These are phyloP conservation scores for Stylosanthes scabra DNA, from an alignment of 331 rosid genomes.

Conservation along the genomic window DNA sequence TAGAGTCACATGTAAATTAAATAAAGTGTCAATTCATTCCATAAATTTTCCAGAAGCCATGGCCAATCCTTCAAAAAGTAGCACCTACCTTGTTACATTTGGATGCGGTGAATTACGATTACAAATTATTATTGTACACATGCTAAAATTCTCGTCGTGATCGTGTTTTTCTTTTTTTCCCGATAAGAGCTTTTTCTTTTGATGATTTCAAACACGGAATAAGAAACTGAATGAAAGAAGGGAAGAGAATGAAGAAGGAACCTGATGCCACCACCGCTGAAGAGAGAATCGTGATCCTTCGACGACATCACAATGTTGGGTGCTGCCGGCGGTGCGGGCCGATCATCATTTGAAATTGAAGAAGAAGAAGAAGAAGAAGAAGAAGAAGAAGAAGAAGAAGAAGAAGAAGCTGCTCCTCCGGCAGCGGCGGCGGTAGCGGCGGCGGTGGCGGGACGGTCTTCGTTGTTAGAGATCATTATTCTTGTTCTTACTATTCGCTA, in stretches of 20 bases:
- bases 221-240: neutral
- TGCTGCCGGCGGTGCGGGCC: constrained; percentile 35
- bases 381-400: no score
- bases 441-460: constrained; percentile 9
- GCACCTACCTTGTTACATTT: neutral
- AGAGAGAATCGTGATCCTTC: constrained; percentile 63
- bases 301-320: constrained; percentile 58
- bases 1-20: no score
- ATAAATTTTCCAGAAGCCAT: constrained; percentile 7
- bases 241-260: neutral
- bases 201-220: neutral
- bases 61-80: constrained; percentile 17
- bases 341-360: constrained; percentile 17
- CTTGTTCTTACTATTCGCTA: constrained; percentile 3
- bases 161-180: neutral
- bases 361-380: no score
- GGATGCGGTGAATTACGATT: neutral
- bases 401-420: constrained; percentile 14
- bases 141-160: neutral
- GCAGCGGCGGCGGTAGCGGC: neutral
- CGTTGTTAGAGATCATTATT: constrained; percentile 41
- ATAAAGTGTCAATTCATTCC: no score
- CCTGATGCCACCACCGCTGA: constrained; percentile 89
- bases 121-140: neutral
- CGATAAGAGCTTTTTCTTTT: neutral